Evolutionary conservation across 768 basidiomycete genomes (phyloP), one percentile per base, ranked within the genome.

Genomic region (Naganishia randhawae): DNA sequence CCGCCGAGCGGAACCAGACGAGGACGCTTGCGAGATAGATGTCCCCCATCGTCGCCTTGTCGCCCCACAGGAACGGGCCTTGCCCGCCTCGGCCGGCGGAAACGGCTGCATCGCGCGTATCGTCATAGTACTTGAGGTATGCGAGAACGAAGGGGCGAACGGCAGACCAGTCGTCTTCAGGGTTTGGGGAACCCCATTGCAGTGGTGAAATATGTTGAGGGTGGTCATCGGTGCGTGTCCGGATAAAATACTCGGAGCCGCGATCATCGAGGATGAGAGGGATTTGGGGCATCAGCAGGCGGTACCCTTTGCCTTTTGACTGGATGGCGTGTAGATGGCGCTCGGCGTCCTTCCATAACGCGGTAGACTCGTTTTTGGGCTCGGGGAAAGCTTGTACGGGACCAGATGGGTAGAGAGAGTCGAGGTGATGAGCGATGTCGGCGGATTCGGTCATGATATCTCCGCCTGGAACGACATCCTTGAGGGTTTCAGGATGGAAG

Each of bases 191-290:
- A 19, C 48, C 52, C 54, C 54, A 63, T n/a, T 69, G 32, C 3
- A 57, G 31, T 39, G 51, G 53, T 1, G 54, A 50, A 19, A 45
- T 16, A 6, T 65, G 22, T 27, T 48, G 9, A 2, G 25, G 45
- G 33, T 65, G 63, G 4, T 22, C 39, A 2, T 13, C 45, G 5
- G 42, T 48, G n/a, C 69, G 16, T 10, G 69, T 69, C 2, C 64
- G 63, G 48, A 69, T 62, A 61, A 69, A 69, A 54, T 66, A 61
- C 14, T 69, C 69, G 16, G 29, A 19, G 6, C 69, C 69, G 1
- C 63, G 51, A n/a, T 48, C 42, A 32, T 69, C 69, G 5, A 69
- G 53, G 31, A 65, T 65, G 1, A 14, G n/a, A 17, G 69, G 62
- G 17, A 69, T 61, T 7, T 27, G 22, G 4, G 69, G 69, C 29